Percentiles rank a stretch among this genome's conserved stretches.
These are phyloP conservation scores for Apiospora saccharicola DNA, from an alignment of 2,329 filamentous ascomycete species.

Conservation along the genomic window DNA sequence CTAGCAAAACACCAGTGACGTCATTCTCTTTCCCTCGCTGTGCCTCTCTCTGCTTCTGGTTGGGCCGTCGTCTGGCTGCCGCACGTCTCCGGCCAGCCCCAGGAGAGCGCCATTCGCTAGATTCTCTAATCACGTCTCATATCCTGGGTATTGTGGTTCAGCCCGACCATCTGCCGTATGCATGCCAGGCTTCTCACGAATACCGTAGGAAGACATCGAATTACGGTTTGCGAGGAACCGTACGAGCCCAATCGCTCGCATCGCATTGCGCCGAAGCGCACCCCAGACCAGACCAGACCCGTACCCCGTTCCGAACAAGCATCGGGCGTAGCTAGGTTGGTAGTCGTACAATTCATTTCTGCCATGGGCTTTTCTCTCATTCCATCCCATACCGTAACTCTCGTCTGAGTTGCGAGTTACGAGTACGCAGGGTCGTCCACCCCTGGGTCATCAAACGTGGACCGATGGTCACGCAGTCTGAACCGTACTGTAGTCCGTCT, in stretches of 20 bases:
- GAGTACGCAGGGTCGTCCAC: neutral
- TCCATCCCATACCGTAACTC: neutral
- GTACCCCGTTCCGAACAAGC: neutral
- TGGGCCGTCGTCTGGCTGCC: neutral
- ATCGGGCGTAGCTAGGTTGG: neutral
- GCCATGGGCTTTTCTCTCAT: neutral
- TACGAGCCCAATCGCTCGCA: constrained; percentile 1
- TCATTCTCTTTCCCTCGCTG: neutral
- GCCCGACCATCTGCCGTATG: neutral
- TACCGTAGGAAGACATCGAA: neutral
- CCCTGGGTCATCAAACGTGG: constrained; percentile 10
- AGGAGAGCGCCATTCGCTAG: neutral
- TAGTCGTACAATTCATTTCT: neutral
- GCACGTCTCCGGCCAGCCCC: neutral
- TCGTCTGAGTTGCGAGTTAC: neutral
- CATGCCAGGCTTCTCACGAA: neutral
- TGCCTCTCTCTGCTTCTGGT: constrained; percentile 16
- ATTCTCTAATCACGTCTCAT: neutral
- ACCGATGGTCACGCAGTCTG: neutral
- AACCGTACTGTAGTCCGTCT: neutral
- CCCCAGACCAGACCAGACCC: neutral
- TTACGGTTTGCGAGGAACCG: constrained; percentile 1
- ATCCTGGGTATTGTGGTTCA: neutral
- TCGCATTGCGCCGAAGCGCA: neutral
- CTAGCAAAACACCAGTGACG: neutral